phyloP scores from a whole-genome alignment of 2,329 filamentous ascomycete genomes.

The Leptographium flavum region DNA sequence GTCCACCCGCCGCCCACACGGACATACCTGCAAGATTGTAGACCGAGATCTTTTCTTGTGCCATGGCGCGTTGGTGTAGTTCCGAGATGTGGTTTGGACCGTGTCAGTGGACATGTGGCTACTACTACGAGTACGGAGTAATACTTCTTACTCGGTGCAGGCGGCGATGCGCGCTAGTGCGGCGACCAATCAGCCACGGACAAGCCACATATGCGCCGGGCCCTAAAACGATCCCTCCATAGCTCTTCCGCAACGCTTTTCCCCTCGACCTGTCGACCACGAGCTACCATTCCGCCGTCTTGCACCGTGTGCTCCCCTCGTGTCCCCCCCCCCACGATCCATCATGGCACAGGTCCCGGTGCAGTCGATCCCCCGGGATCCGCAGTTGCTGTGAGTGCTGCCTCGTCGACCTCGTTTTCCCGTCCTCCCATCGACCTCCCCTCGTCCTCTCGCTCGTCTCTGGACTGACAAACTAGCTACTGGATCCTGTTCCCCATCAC shows the following conservation, averaged over 20 bases:
- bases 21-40: conserved; percentile 49
- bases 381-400: conserved; percentile 75
- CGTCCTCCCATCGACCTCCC: neutral
- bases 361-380: conserved; percentile 97
- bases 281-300: neutral
- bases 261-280: neutral
- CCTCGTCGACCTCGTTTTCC: neutral
- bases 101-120: conserved; percentile 8
- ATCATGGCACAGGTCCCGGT: conserved; percentile 74
- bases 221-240: neutral
- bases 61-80: conserved; percentile 22
- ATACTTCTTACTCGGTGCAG: too few species aligned
- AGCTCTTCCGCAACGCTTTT: neutral
- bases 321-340: neutral
- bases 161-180: too few species aligned
- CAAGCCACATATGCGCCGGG: too few species aligned
- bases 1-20: too few species aligned
- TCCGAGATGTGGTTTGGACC: neutral
- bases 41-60: conserved; percentile 45
- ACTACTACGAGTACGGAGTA: too few species aligned
- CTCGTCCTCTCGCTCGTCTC: neutral
- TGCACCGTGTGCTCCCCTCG: too few species aligned
- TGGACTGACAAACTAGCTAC: conserved; percentile 51
- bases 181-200: too few species aligned
- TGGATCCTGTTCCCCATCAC: conserved; percentile 98